Conservation (phyloP, 768 basidiomycete species). For the Amanita muscaria region DNA sequence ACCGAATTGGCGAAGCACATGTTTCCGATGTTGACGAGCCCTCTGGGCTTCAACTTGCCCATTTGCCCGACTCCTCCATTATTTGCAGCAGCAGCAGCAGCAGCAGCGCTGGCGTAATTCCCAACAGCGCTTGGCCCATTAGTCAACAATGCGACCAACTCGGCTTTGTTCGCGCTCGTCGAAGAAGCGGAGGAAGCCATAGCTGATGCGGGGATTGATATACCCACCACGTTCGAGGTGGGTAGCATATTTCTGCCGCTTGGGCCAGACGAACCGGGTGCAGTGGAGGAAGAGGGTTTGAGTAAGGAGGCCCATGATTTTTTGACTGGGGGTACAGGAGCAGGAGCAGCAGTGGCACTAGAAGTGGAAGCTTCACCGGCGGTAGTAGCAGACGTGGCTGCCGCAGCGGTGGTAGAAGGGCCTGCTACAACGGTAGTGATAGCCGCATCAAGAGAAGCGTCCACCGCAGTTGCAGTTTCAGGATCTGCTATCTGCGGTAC, state of each 20-base stretch:
- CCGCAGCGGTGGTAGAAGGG: not conserved
- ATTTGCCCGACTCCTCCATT: not conserved
- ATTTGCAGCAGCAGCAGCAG: constrained; percentile 10
- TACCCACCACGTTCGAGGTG: constrained; percentile 62
- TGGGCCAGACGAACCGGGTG: not conserved
- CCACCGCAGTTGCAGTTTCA: no score
- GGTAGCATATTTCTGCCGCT: constrained; percentile 43
- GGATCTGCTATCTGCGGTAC: no score
- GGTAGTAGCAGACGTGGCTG: not conserved
- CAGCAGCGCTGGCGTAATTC: constrained; percentile 14
- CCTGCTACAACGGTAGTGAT: no score
- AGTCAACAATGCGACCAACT: constrained; percentile 47
- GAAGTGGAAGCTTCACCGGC: constrained; percentile 2
- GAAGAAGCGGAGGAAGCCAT: constrained; percentile 18
- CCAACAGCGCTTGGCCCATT: constrained; percentile 17
- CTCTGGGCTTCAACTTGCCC: constrained; percentile 39
- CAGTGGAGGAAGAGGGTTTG: constrained; percentile 27
- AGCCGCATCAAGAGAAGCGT: no score
- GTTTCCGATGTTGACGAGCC: constrained; percentile 90
- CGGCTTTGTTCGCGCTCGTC: constrained; percentile 32
- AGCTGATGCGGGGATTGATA: constrained; percentile 55
- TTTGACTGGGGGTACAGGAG: constrained; percentile 22
- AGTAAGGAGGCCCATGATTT: constrained; percentile 77
- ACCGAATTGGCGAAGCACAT: constrained; percentile 98
- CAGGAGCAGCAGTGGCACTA: constrained; percentile 1